Percentiles rank a stretch among this genome's conserved stretches.
phyloP scores from a whole-genome alignment of 1,139 yeast species.

The Sporopachydermia cereana region DNA sequence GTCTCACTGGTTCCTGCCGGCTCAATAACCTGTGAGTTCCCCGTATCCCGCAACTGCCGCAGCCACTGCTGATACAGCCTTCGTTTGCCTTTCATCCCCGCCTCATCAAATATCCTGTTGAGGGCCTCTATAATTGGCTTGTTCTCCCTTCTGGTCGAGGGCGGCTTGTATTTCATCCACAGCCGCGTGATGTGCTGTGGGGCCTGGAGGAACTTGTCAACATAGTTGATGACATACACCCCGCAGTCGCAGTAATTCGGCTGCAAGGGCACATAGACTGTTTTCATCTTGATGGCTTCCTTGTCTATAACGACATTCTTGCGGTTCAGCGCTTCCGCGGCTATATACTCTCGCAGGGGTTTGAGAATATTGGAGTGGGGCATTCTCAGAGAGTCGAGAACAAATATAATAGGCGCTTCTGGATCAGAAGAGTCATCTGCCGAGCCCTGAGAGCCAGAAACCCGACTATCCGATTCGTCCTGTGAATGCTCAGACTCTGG shows the following conservation, averaged over 20 bases:
- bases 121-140: not conserved
- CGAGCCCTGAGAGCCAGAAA: not conserved
- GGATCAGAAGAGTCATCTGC: not conserved
- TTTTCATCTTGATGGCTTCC: conserved; percentile 29
- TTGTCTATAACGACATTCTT: conserved; percentile 36
- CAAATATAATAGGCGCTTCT: conserved; percentile 42
- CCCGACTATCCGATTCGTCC: not conserved
- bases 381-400: conserved; percentile 66
- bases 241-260: conserved; percentile 93
- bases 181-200: conserved; percentile 38
- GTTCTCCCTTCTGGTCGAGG: not conserved
- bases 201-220: conserved; percentile 47
- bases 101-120: conserved; percentile 1
- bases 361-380: conserved; percentile 40
- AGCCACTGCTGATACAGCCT: conserved; percentile 1
- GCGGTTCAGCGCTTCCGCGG: conserved; percentile 59
- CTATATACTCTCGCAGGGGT: conserved; percentile 53
- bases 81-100: not conserved
- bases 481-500: not conserved
- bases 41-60: not conserved
- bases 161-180: conserved; percentile 29
- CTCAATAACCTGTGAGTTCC: not conserved
- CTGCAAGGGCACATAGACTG: conserved; percentile 69
- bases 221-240: conserved; percentile 75
- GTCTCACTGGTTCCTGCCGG: not conserved